Conservation (phyloP, 345 rosid species). For the Moringa oleifera region DNA sequence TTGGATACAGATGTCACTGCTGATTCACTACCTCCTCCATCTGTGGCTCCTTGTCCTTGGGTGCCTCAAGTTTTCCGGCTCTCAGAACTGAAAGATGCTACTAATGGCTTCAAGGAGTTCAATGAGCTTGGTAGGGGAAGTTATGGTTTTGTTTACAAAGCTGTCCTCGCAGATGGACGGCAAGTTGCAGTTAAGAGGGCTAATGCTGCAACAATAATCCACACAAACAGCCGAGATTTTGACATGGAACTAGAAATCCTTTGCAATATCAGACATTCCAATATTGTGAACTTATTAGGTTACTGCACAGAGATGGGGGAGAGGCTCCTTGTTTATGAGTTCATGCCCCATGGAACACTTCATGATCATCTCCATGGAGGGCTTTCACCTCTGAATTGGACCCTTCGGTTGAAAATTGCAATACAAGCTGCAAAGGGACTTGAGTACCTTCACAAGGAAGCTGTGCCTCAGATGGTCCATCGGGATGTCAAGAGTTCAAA, state of each 20-base stretch:
- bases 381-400: slow-evolving; percentile 69
- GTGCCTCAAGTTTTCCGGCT: slow-evolving; percentile 75
- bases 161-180: slow-evolving; percentile 66
- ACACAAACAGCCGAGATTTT: slow-evolving; percentile 66
- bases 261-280: slow-evolving; percentile 66
- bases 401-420: slow-evolving; percentile 53
- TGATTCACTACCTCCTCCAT: slow-evolving; percentile 29
- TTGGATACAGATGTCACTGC: slow-evolving; percentile 34
- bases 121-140: slow-evolving; percentile 89
- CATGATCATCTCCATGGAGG: slow-evolving; percentile 82
- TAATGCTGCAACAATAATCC: slow-evolving; percentile 93
- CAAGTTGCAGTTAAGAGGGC: slow-evolving; percentile 93
- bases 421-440: slow-evolving; percentile 83
- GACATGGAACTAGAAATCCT: slow-evolving; percentile 74
- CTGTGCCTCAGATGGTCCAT: slow-evolving; percentile 56
- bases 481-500: slow-evolving; percentile 68
- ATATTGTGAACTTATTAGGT: slow-evolving; percentile 82
- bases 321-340: slow-evolving; percentile 81
- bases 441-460: slow-evolving; percentile 77
- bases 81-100: slow-evolving; percentile 82
- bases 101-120: slow-evolving; percentile 93
- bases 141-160: slow-evolving; percentile 88
- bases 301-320: slow-evolving; percentile 89
- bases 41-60: slow-evolving; percentile 43
- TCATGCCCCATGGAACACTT: slow-evolving; percentile 86